Base-by-base conservation (phyloP, 495 filamentous ascomycete species). In the Elasticomyces elasticus region DNA sequence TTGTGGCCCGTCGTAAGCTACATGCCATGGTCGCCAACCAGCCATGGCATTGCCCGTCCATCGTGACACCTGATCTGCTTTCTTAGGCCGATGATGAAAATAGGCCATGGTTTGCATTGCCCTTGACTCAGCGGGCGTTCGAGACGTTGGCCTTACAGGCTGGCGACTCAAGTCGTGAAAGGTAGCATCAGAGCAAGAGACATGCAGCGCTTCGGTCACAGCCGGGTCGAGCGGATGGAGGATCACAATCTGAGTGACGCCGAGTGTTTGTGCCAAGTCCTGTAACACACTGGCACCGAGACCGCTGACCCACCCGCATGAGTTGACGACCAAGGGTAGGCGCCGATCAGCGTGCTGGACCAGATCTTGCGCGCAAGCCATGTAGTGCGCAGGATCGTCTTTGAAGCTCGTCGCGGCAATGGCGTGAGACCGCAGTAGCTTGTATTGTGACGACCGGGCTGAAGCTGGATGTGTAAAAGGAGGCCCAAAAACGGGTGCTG, bases 21-120 rank as follows among this genome's bases (percentile, higher is more conserved):
- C 74, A n/a, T 72, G 66, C 65, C 80, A 77, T 0, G 81, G 80
- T 15, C 66, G 65, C 26, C 64, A 62, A 24, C 65, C 66, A 9
- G 70, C 74, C 1, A 84, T 62, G 0, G 79, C 77, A 1, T 63
- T 66, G 15, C 65, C 63, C 28, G 69, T 64, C 77, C 79, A 85
- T 15, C 64, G 71, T 37, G 71, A 61, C 64, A 87, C 82, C n/a
- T 13, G 46, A 26, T 2, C 13, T 3, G 41, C 26, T 42, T 28
- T 47, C 4, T 1, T 19, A 27, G 15, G 45, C 10, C 38, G 46
- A 38, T 51, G 41, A 49, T 71, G 68, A 65, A 94, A 89, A 58
- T 90, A 90, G 0, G 87, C 85, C 63, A 87, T 79, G 22, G 78
- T 83, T 58, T 89, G 85, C 86, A 94, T 90, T 24, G 79, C 76